Evolutionary conservation across 495 filamentous ascomycete species (phyloP).

Genomic region (Tuber brumale): DNA sequence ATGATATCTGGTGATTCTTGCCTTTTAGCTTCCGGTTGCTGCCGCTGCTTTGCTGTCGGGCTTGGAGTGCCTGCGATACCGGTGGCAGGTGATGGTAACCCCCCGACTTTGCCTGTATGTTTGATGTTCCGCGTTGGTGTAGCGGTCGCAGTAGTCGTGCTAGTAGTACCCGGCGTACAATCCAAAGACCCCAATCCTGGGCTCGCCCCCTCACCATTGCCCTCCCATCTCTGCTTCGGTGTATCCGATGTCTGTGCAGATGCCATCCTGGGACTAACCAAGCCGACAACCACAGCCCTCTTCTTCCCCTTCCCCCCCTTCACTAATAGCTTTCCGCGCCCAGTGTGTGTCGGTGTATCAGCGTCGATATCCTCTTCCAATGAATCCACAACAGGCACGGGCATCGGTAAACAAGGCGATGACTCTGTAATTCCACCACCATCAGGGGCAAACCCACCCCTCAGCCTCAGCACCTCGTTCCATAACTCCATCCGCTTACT

Average conservation of each 20-base stretch:
- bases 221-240: not conserved
- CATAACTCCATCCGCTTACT: conserved; percentile 24
- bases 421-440: not conserved
- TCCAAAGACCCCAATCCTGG: not conserved
- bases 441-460: not conserved
- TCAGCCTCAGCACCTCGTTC: conserved; percentile 17
- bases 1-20: conserved; percentile 2
- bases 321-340: not conserved
- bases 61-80: not conserved
- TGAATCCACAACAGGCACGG: not conserved
- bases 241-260: not conserved
- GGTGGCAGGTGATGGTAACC: not conserved
- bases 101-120: not conserved
- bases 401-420: conserved; percentile 1
- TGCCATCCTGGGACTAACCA: not conserved
- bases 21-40: not conserved
- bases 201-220: not conserved
- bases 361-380: not conserved
- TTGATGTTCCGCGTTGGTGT: not conserved
- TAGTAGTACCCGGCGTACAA: not conserved
- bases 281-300: not conserved
- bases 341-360: not conserved
- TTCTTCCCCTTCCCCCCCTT: conserved; percentile 1
- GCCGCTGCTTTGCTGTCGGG: not conserved
- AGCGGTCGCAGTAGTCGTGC: not conserved